A percentile compares a stretch with the other conserved stretches of the same genome.
phyloP scores from a whole-genome alignment of 2,329 filamentous ascomycete species.

The Dothideomycetes sp. region DNA sequence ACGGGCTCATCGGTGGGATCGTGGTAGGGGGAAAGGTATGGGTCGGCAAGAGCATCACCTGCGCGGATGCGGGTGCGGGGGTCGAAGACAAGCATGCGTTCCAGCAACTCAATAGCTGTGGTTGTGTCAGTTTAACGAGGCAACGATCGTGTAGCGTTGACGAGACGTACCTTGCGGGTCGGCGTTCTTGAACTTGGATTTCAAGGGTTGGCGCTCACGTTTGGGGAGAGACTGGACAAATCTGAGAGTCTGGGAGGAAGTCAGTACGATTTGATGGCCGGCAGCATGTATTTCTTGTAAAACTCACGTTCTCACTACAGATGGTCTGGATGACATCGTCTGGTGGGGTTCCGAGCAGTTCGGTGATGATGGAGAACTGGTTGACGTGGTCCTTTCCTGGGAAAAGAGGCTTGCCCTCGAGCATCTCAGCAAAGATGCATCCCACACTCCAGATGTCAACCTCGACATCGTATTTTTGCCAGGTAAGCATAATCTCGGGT shows the following conservation, averaged over 20 bases:
- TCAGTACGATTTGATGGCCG: neutral
- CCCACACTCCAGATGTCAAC: conserved; percentile 99
- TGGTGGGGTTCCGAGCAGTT: conserved; percentile 88
- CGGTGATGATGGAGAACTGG: conserved; percentile 99
- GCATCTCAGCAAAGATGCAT: conserved; percentile 98
- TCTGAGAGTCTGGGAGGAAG: conserved; percentile 63
- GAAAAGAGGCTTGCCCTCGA: conserved; percentile 96
- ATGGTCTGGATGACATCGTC: conserved; percentile 99
- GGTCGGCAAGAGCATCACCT: conserved; percentile 74
- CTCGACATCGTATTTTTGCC: conserved; percentile 99
- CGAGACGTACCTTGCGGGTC: conserved; percentile 68
- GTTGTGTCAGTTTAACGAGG: neutral
- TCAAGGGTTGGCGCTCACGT: conserved; percentile 78
- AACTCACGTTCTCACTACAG: conserved; percentile 81
- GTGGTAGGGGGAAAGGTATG: conserved; percentile 93
- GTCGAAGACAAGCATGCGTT: conserved; percentile 96
- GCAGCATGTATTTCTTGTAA: neutral
- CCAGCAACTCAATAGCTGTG: conserved; percentile 80
- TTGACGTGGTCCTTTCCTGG: conserved; percentile 99
- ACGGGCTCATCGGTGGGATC: conserved; percentile 94
- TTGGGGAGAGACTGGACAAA: conserved; percentile 97
- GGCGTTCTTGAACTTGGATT: conserved; percentile 89
- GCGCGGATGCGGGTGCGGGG: conserved; percentile 93
- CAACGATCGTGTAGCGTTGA: too few species aligned
- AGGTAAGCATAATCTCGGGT: conserved; percentile 99